phyloP scores from a whole-genome alignment of 1,284 basidiomycete species.

The Exobasidium cylindrosporum region DNA sequence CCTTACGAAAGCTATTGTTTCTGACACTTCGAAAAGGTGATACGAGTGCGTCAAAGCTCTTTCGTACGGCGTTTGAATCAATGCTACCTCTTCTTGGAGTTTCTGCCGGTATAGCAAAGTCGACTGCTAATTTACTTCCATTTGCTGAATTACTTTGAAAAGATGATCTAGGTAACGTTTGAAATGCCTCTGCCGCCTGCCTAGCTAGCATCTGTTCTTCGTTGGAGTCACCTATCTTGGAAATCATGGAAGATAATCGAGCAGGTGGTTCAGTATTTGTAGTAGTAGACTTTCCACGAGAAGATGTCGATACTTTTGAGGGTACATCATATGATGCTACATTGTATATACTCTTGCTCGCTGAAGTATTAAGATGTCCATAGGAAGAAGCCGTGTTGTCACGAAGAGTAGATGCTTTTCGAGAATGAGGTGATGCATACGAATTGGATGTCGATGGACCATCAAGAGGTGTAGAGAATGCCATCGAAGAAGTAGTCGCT shows the following conservation, averaged over 20 bases:
- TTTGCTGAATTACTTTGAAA: neutral
- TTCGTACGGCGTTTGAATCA: neutral
- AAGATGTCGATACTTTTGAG: neutral
- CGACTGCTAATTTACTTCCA: constrained; percentile 1
- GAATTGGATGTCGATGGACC: neutral
- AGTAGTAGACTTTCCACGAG: neutral
- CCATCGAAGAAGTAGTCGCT: neutral
- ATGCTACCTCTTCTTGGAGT: neutral
- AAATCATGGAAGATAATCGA: neutral
- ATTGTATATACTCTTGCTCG: neutral
- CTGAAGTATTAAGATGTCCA: neutral
- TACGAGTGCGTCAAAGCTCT: neutral
- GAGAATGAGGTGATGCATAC: neutral
- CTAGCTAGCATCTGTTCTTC: neutral
- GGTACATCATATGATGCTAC: neutral
- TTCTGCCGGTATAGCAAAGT: constrained; percentile 1
- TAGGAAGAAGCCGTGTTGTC: no score
- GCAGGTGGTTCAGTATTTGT: neutral
- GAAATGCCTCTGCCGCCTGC: neutral
- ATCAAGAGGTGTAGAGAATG: neutral
- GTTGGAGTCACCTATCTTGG: neutral
- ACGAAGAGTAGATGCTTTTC: no score
- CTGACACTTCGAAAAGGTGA: constrained; percentile 9
- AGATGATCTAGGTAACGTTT: neutral
- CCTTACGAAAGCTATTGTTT: neutral